These are phyloP conservation scores for Euphorbia schlechtendalii DNA, from an alignment of 441 rosid species.

Conservation along the genomic window DNA sequence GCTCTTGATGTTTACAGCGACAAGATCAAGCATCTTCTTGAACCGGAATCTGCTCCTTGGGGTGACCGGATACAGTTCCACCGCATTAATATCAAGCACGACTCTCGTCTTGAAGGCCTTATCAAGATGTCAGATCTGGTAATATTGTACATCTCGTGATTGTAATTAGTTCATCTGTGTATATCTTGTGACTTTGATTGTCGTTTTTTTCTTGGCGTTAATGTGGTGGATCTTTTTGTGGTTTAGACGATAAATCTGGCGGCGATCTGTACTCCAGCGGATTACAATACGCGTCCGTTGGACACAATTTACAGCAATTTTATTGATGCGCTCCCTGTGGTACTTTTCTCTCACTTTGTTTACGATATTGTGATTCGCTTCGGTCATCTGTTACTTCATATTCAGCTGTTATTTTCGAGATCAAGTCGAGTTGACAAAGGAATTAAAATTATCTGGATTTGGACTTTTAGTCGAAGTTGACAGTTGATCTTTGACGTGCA, in stretches of 20 bases:
- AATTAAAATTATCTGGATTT: neutral
- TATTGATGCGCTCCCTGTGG: conserved; percentile 98
- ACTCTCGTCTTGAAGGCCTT: conserved; percentile 93
- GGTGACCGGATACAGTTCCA: conserved; percentile 95
- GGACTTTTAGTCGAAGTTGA: too few species aligned
- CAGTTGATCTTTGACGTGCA: conserved; percentile 14
- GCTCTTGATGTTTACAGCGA: conserved; percentile 93
- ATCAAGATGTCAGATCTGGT: conserved; percentile 99
- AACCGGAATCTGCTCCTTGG: conserved; percentile 54
- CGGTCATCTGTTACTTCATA: too few species aligned
- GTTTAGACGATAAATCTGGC: conserved; percentile 83
- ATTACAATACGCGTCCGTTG: conserved; percentile 94
- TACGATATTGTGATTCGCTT: neutral
- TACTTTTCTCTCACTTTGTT: conserved; percentile 22
- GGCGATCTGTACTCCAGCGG: conserved; percentile 99
- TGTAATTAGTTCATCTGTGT: neutral
- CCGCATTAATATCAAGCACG: conserved; percentile 90
- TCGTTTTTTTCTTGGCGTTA: conserved; percentile 2
- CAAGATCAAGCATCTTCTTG: conserved; percentile 94
- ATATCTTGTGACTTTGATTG: conserved; percentile 1
- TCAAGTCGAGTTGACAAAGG: conserved; percentile 14
- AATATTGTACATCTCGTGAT: neutral
- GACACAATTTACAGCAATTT: conserved; percentile 98
- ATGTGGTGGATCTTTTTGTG: conserved; percentile 16
- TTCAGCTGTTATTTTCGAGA: too few species aligned